These are phyloP conservation scores for Avicennia marina DNA, from an alignment of 257 asterid genomes.

Conservation along the genomic window DNA sequence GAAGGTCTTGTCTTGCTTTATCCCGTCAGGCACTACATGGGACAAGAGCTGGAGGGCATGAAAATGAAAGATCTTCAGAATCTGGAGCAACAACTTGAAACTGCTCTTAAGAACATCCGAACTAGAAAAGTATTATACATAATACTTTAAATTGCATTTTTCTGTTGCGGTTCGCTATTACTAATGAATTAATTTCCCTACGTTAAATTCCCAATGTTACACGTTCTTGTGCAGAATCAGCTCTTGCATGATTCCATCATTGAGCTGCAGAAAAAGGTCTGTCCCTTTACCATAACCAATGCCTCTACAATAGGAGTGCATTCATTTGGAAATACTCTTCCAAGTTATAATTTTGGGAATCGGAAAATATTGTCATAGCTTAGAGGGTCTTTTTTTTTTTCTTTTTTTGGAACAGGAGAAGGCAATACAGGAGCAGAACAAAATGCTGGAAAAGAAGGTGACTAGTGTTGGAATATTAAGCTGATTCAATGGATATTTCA, in stretches of 20 bases:
- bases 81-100: conserved; percentile 56
- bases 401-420: conserved; percentile 47
- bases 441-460: conserved; percentile 74
- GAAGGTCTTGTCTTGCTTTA: too few relatives aligned
- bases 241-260: conserved; percentile 72
- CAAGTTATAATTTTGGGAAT: too few relatives aligned
- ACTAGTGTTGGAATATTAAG: too few relatives aligned
- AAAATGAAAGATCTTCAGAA: conserved; percentile 59
- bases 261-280: conserved; percentile 74
- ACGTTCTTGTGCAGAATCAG: conserved; percentile 46
- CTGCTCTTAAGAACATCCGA: conserved; percentile 50
- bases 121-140: conserved; percentile 42
- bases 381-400: neutral
- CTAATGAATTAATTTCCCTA: too few relatives aligned
- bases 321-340: too few relatives aligned
- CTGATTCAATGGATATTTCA: neutral
- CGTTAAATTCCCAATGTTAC: too few relatives aligned
- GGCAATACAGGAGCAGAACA: conserved; percentile 76
- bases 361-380: too few relatives aligned
- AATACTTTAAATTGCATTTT: neutral
- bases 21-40: conserved; percentile 47
- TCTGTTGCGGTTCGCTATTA: too few relatives aligned
- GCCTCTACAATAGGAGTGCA: too few relatives aligned
- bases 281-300: too few relatives aligned
- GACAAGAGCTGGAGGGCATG: conserved; percentile 54